A percentile compares a stretch with the other conserved stretches of the same genome.
phyloP scores from a whole-genome alignment of 2,329 filamentous ascomycete genomes.

The Bisporella sp. region DNA sequence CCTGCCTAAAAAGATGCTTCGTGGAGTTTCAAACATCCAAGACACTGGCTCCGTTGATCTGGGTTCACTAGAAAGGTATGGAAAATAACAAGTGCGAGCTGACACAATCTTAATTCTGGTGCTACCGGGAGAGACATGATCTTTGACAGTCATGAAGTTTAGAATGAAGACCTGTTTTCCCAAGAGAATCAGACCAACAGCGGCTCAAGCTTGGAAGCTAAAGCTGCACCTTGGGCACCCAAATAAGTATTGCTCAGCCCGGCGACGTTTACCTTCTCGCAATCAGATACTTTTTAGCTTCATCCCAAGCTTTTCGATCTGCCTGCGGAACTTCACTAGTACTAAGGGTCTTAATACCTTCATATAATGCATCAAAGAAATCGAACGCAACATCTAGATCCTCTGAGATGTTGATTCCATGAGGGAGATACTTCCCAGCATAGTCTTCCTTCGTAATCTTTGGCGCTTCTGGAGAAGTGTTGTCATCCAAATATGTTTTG shows the following conservation, averaged over 20 bases:
- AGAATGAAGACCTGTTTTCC: background rate
- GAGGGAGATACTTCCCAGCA: slow-evolving; percentile 43
- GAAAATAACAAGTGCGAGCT: too few species aligned
- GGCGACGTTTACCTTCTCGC: slow-evolving; percentile 15
- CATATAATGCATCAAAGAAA: slow-evolving; percentile 51
- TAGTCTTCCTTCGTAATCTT: slow-evolving; percentile 42
- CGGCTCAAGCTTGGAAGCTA: too few species aligned
- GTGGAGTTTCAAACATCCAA: too few species aligned
- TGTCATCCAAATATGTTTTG: slow-evolving; percentile 66
- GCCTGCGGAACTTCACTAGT: slow-evolving; percentile 36
- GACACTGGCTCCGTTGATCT: too few species aligned
- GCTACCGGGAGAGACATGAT: too few species aligned
- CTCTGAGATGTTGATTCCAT: slow-evolving; percentile 49
- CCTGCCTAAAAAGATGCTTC: too few species aligned
- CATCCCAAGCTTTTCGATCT: slow-evolving; percentile 47
- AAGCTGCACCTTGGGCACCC: too few species aligned
- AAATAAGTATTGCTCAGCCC: too few species aligned
- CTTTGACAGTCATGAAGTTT: background rate
- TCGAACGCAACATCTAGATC: slow-evolving; percentile 51
- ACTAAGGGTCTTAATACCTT: slow-evolving; percentile 48
- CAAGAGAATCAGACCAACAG: too few species aligned
- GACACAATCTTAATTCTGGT: too few species aligned
- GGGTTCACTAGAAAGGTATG: too few species aligned
- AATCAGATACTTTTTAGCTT: slow-evolving; percentile 45
- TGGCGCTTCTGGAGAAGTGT: slow-evolving; percentile 43